These are phyloP conservation scores for Tetracladium setigerum DNA, from an alignment of 495 filamentous ascomycete species.

Conservation along the genomic window DNA sequence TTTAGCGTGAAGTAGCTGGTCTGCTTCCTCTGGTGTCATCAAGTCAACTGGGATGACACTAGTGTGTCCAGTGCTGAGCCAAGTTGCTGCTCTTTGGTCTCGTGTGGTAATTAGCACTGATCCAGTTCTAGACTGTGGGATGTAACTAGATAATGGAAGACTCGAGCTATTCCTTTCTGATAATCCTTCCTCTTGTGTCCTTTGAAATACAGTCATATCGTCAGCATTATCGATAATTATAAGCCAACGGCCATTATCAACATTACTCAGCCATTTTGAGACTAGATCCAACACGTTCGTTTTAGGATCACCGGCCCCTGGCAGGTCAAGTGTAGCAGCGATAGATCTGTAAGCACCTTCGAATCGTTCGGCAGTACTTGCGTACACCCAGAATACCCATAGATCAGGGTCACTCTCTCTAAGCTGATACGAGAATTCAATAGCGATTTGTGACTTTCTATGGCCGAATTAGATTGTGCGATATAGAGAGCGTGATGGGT, in stretches of 20 bases:
- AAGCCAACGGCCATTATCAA: slow-evolving; percentile 33
- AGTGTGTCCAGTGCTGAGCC: slow-evolving; percentile 6
- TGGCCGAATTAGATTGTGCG: background rate
- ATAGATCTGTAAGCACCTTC: slow-evolving; percentile 31
- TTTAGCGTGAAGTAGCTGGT: slow-evolving; percentile 23
- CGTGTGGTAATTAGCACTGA: slow-evolving; percentile 31
- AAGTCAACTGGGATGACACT: slow-evolving; percentile 4
- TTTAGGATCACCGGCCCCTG: slow-evolving; percentile 28
- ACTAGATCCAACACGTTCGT: slow-evolving; percentile 30
- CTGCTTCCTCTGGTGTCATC: slow-evolving; percentile 7
- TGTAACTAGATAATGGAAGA: slow-evolving; percentile 12
- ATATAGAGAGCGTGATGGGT: background rate
- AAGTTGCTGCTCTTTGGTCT: slow-evolving; percentile 21
- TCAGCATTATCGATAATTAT: slow-evolving; percentile 40
- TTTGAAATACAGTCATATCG: slow-evolving; percentile 24
- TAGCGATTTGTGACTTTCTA: slow-evolving; percentile 47
- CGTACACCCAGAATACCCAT: slow-evolving; percentile 42
- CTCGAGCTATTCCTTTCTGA: background rate
- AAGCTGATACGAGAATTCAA: slow-evolving; percentile 36
- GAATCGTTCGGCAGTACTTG: slow-evolving; percentile 26
- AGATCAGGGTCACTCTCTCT: slow-evolving; percentile 23
- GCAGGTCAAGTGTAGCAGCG: slow-evolving; percentile 27
- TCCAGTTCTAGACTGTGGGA: slow-evolving; percentile 35
- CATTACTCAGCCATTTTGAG: slow-evolving; percentile 28
- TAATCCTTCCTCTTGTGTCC: background rate